phyloP scores from a whole-genome alignment of 1,284 basidiomycete genomes.

The Leccinum variabile region DNA sequence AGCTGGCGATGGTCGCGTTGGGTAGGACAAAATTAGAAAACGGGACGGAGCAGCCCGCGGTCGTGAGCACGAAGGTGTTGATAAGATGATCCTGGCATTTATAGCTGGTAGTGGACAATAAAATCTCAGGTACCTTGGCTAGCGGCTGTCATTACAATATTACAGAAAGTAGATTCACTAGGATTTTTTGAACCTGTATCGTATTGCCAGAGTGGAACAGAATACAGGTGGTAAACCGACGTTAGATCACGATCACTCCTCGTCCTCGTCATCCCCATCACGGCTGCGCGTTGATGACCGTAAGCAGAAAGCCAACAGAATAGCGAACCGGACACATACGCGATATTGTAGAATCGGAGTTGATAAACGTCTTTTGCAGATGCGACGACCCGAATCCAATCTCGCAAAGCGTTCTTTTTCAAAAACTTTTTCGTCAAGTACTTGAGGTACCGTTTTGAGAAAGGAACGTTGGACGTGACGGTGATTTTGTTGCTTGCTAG shows the following conservation, averaged over 20 bases:
- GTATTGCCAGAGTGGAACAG: slow-evolving; percentile 11
- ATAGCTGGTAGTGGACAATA: not conserved
- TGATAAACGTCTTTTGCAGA: slow-evolving; percentile 88
- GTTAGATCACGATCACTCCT: slow-evolving; percentile 43
- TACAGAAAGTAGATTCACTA: not conserved
- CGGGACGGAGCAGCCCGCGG: slow-evolving; percentile 17
- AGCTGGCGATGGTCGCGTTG: slow-evolving; percentile 62
- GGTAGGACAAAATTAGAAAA: slow-evolving; percentile 45
- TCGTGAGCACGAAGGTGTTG: slow-evolving; percentile 15
- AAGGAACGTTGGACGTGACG: slow-evolving; percentile 78
- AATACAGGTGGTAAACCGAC: slow-evolving; percentile 1
- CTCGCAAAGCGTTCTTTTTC: slow-evolving; percentile 85
- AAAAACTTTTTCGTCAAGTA: slow-evolving; percentile 96
- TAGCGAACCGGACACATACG: slow-evolving; percentile 51
- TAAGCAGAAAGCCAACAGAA: slow-evolving; percentile 10
- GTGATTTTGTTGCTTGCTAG: slow-evolving; percentile 75
- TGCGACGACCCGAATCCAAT: slow-evolving; percentile 90
- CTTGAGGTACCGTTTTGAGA: slow-evolving; percentile 92
- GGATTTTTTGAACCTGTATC: slow-evolving; percentile 3
- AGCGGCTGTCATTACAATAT: not conserved
- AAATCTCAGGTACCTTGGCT: not conserved
- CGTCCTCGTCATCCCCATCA: slow-evolving; percentile 54
- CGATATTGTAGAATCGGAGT: slow-evolving; percentile 93
- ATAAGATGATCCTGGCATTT: slow-evolving; percentile 15
- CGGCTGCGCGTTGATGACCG: slow-evolving; percentile 26